Percentiles rank a stretch among this genome's conserved stretches.
These are phyloP conservation scores for Globisporangium carolinianum DNA, from an alignment of 352 stramenopile species.

Conservation along the genomic window DNA sequence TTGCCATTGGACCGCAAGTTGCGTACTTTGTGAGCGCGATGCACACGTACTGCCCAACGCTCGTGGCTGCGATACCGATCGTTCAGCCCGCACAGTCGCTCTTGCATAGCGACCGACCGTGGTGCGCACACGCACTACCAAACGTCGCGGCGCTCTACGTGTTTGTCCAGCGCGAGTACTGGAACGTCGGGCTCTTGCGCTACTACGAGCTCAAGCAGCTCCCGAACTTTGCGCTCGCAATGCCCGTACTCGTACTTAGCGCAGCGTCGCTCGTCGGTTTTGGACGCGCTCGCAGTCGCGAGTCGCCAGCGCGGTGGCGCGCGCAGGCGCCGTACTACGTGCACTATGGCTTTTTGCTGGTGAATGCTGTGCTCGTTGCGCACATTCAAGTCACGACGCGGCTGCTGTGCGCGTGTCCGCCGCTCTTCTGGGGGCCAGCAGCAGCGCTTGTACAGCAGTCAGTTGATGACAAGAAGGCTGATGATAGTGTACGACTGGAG, in stretches of 20 bases:
- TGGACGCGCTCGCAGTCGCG: slow-evolving; percentile 2
- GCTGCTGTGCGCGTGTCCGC: slow-evolving; percentile 63
- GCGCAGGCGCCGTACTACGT: slow-evolving; percentile 43
- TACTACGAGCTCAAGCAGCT: slow-evolving; percentile 94
- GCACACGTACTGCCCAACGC: slow-evolving; percentile 52
- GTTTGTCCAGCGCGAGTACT: slow-evolving; percentile 94
- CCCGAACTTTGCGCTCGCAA: slow-evolving; percentile 92
- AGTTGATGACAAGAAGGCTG: neutral
- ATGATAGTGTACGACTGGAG: neutral
- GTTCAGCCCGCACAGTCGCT: slow-evolving; percentile 3
- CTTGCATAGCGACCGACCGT: slow-evolving; percentile 43
- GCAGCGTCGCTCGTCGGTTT: slow-evolving; percentile 43
- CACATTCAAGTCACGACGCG: slow-evolving; percentile 87
- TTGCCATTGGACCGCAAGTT: slow-evolving; percentile 60
- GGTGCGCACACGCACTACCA: slow-evolving; percentile 55
- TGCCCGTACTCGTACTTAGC: slow-evolving; percentile 79
- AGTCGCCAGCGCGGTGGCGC: neutral
- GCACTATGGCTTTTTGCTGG: slow-evolving; percentile 66
- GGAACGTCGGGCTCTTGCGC: slow-evolving; percentile 90
- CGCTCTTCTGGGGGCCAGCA: slow-evolving; percentile 74
- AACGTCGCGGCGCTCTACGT: slow-evolving; percentile 89
- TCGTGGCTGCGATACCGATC: slow-evolving; percentile 11
- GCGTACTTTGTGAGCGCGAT: slow-evolving; percentile 63
- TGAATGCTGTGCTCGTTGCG: slow-evolving; percentile 72
- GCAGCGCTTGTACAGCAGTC: slow-evolving; percentile 9